Conservation (phyloP, 2,329 filamentous ascomycete genomes). For the Dichotomopilus funicola region DNA sequence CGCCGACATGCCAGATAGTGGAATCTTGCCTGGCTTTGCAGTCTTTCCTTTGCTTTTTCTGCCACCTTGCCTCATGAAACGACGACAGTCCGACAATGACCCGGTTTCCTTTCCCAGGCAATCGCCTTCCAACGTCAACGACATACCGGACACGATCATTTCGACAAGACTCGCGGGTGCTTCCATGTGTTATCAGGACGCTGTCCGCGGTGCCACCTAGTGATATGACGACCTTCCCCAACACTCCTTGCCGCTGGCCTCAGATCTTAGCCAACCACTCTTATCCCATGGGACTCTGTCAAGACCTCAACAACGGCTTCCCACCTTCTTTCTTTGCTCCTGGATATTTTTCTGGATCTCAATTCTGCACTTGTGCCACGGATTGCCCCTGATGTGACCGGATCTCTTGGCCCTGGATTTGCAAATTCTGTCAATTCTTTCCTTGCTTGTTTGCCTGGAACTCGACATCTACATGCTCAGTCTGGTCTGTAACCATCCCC, state of each 20-base stretch:
- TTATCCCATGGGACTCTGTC: too few species aligned
- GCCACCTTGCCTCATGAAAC: background rate
- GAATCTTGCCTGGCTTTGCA: background rate
- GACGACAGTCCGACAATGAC: too few species aligned
- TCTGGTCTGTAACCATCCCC: slow-evolving; percentile 35
- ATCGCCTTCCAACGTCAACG: too few species aligned
- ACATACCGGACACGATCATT: too few species aligned
- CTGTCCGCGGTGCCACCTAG: too few species aligned
- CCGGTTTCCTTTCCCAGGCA: too few species aligned
- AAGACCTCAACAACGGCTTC: too few species aligned
- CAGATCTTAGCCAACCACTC: too few species aligned
- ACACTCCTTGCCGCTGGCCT: too few species aligned
- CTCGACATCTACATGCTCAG: slow-evolving; percentile 17
- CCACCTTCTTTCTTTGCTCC: background rate
- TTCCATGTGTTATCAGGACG: too few species aligned
- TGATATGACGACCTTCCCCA: too few species aligned
- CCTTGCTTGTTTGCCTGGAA: background rate
- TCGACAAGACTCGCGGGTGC: too few species aligned
- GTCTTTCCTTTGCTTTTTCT: background rate
- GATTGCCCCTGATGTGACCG: background rate
- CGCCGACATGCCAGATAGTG: background rate
- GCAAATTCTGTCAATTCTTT: background rate
- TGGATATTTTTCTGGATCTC: background rate
- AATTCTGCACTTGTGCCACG: background rate
- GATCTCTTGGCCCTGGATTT: slow-evolving; percentile 6